Percentiles rank a stretch among this genome's conserved stretches.
Evolutionary conservation across 805 yeast species (phyloP).

Genomic region (Blastobotrys muscicola): DNA sequence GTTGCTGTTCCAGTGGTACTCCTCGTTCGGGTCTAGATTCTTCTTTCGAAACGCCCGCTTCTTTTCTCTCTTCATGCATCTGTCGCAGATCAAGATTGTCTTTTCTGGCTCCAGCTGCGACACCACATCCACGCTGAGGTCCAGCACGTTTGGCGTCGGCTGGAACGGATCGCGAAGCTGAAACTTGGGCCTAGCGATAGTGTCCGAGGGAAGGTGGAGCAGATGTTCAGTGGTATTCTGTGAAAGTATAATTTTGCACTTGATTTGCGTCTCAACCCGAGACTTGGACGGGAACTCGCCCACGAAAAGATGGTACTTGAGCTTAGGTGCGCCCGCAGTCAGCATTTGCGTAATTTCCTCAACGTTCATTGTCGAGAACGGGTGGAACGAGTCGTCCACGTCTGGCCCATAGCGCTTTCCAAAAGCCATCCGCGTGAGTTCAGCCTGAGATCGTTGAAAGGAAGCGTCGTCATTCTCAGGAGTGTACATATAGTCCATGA

Average conservation of each 20-base stretch:
- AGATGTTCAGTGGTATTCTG: conserved; percentile 71
- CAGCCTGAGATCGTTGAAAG: too few species aligned
- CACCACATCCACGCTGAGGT: conserved; percentile 70
- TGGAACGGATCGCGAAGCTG: conserved; percentile 38
- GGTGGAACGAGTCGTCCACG: too few species aligned
- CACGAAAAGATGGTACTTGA: conserved; percentile 13
- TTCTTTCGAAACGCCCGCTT: conserved; percentile 91
- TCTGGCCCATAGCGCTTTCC: too few species aligned
- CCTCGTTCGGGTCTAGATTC: conserved; percentile 58
- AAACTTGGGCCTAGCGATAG: conserved; percentile 77
- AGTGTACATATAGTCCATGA: too few species aligned
- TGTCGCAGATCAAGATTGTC: conserved; percentile 67
- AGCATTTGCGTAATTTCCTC: too few species aligned
- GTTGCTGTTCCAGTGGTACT: conserved; percentile 69
- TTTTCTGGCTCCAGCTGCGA: conserved; percentile 35
- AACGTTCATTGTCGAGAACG: too few species aligned
- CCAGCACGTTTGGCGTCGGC: conserved; percentile 23
- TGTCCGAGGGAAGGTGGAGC: conserved; percentile 75
- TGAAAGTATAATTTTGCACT: conserved; percentile 53
- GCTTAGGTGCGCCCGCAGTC: background rate
- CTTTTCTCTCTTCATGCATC: conserved; percentile 87
- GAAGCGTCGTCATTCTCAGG: too few species aligned
- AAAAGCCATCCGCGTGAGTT: too few species aligned
- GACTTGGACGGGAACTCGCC: conserved; percentile 65
- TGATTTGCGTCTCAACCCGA: conserved; percentile 94